A percentile compares a stretch with the other conserved stretches of the same genome.
Evolutionary conservation across 2,329 filamentous ascomycete genomes (phyloP).

Genomic region (Fusarium sp.): DNA sequence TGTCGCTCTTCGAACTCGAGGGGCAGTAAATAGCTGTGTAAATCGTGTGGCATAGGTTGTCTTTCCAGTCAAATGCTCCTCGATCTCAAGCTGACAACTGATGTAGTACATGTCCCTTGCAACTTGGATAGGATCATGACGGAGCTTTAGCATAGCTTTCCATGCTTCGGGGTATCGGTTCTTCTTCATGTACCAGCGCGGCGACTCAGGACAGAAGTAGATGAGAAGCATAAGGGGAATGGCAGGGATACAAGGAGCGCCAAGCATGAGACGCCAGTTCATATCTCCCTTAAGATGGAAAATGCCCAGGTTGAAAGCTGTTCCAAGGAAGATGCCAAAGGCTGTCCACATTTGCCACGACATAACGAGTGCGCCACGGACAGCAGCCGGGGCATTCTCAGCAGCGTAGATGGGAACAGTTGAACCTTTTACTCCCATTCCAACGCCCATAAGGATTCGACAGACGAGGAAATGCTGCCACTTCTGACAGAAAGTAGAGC

Average conservation of each 20-base stretch:
- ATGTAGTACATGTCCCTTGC: not conserved
- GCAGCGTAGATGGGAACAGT: constrained; percentile 66
- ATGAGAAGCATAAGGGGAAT: constrained; percentile 67
- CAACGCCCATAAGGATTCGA: constrained; percentile 64
- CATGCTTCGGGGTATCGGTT: constrained; percentile 38
- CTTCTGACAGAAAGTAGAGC: constrained; percentile 66
- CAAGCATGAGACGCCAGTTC: constrained; percentile 72
- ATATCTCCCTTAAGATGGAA: constrained; percentile 67
- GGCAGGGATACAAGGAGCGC: constrained; percentile 73
- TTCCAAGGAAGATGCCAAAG: constrained; percentile 74
- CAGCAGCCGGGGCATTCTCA: constrained; percentile 63
- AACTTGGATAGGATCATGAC: not conserved
- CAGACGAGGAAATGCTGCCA: constrained; percentile 59
- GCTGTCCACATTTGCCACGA: constrained; percentile 66
- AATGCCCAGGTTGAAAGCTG: constrained; percentile 72
- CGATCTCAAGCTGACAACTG: not conserved
- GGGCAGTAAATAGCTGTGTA: constrained; percentile 44
- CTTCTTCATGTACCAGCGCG: constrained; percentile 75
- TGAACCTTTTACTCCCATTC: constrained; percentile 66
- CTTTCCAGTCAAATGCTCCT: not conserved
- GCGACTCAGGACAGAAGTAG: constrained; percentile 72
- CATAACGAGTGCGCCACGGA: constrained; percentile 65
- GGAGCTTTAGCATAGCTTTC: not conserved
- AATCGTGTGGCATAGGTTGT: not conserved
- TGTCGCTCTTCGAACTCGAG: constrained; percentile 58